Conservation (phyloP, 306 rosid species). For the Pueraria montana region DNA sequence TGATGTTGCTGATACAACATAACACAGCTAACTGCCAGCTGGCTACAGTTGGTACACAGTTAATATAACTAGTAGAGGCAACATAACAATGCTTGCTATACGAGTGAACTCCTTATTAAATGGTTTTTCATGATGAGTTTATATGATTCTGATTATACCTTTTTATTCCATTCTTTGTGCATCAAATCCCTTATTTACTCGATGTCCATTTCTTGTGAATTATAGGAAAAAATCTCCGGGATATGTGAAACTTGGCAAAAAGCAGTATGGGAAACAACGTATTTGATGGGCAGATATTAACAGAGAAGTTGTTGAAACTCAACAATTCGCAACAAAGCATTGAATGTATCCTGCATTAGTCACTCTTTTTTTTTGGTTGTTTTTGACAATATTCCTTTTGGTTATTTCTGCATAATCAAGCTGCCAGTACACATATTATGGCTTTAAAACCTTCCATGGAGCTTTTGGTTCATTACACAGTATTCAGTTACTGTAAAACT, state of each 20-base stretch:
- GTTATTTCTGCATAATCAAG: conserved; percentile 43
- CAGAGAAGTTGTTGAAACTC: conserved; percentile 83
- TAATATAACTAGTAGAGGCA: neutral
- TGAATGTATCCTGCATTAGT: conserved; percentile 74
- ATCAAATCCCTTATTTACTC: neutral
- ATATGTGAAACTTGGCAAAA: conserved; percentile 53
- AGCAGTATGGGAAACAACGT: conserved; percentile 67
- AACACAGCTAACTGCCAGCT: neutral
- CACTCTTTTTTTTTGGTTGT: neutral
- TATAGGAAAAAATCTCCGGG: conserved; percentile 50
- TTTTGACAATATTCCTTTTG: conserved; percentile 25
- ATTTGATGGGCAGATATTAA: conserved; percentile 70
- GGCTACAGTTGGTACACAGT: neutral
- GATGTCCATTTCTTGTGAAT: neutral
- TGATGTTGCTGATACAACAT: neutral
- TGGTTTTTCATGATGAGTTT: conserved; percentile 23
- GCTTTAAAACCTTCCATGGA: conserved; percentile 14
- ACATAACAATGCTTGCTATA: neutral
- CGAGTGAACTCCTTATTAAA: neutral
- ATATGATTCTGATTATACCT: neutral
- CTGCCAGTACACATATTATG: conserved; percentile 12
- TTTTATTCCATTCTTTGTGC: neutral
- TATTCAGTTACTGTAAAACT: neutral
- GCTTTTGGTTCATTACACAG: conserved; percentile 19
- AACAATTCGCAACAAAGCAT: conserved; percentile 95